Evolutionary conservation across 306 rosid species (phyloP).

Genomic region (Vigna radiata): DNA sequence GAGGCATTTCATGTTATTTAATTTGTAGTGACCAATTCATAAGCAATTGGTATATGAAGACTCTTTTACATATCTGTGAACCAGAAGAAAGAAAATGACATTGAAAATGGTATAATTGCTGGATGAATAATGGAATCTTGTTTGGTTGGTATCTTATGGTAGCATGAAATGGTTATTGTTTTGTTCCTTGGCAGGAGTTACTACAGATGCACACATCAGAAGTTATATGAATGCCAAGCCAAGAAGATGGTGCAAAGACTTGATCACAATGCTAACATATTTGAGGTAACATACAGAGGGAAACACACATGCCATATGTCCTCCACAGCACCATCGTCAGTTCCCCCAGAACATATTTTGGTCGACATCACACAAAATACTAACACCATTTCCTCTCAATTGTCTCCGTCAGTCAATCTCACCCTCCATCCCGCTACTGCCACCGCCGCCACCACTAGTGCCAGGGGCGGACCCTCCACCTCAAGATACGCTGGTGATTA

Average conservation of each 20-base stretch:
- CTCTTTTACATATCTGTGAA: not conserved
- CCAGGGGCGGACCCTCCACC: not conserved
- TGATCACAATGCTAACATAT: conserved; percentile 56
- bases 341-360: conserved; percentile 37
- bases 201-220: conserved; percentile 81
- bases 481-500: conserved; percentile 42
- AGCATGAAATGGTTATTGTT: not conserved
- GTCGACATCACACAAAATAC: conserved; percentile 34
- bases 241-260: conserved; percentile 77
- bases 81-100: not conserved
- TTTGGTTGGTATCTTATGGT: not conserved
- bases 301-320: conserved; percentile 76
- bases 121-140: not conserved
- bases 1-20: not conserved
- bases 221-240: conserved; percentile 66
- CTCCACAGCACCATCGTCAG: conserved; percentile 73
- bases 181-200: conserved; percentile 51
- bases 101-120: not conserved
- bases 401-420: conserved; percentile 27
- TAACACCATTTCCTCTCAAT: not conserved
- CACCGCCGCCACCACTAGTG: not conserved
- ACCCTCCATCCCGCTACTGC: not conserved
- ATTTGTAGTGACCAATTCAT: conserved; percentile 9
- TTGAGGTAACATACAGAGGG: conserved; percentile 61
- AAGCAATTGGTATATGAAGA: conserved; percentile 21